phyloP scores from a whole-genome alignment of 495 filamentous ascomycete species.

The Xylaria telfairii region DNA sequence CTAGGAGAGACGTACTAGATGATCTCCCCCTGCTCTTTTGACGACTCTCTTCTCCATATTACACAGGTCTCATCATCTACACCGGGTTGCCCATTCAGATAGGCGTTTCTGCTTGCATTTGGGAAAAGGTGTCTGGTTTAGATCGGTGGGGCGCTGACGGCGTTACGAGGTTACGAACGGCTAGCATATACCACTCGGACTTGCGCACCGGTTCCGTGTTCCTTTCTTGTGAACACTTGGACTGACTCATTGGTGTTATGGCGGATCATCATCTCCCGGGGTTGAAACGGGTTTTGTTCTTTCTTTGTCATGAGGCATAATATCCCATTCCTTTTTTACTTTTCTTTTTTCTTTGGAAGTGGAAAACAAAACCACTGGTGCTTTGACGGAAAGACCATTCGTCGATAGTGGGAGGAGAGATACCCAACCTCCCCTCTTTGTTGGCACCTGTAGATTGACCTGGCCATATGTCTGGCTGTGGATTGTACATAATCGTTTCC shows the following conservation, averaged over 20 bases:
- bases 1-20: slow-evolving; percentile 55
- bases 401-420: background rate
- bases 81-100: slow-evolving; percentile 8
- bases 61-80: slow-evolving; percentile 26
- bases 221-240: slow-evolving; percentile 25
- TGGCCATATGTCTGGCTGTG: background rate
- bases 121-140: slow-evolving; percentile 23
- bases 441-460: slow-evolving; percentile 10
- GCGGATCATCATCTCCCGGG: slow-evolving; percentile 23
- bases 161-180: slow-evolving; percentile 43
- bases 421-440: background rate
- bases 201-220: slow-evolving; percentile 30
- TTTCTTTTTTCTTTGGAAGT: slow-evolving; percentile 2
- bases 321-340: slow-evolving; percentile 5
- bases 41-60: slow-evolving; percentile 36
- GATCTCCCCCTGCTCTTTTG: slow-evolving; percentile 14
- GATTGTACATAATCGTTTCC: slow-evolving; percentile 19
- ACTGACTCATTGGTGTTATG: slow-evolving; percentile 34
- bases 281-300: slow-evolving; percentile 12
- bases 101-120: slow-evolving; percentile 25
- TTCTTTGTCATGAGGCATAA: slow-evolving; percentile 21
- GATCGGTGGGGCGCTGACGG: slow-evolving; percentile 33
- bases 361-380: slow-evolving; percentile 4
- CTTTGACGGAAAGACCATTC: slow-evolving; percentile 2
- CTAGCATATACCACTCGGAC: slow-evolving; percentile 37